Conservation (phyloP, 768 basidiomycete genomes). For the Podaxis sp. region DNA sequence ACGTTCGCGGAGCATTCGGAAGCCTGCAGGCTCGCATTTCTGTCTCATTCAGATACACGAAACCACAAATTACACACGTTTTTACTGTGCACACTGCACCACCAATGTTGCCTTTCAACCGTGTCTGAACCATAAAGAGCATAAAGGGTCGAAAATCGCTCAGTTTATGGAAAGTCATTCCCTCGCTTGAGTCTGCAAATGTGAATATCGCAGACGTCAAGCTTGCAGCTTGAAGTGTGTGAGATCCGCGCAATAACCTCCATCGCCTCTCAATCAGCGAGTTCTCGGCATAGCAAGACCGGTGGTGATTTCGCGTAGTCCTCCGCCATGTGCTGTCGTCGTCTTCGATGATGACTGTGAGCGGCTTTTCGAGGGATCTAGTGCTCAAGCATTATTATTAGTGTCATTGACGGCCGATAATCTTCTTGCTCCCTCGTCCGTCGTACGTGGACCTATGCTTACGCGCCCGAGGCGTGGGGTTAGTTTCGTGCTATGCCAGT, state of each 20-base stretch:
- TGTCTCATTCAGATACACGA: not conserved
- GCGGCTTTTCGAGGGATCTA: not conserved
- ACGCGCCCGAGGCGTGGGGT: not conserved
- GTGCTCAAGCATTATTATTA: not conserved
- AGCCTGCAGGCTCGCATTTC: not conserved
- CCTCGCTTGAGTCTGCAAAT: not conserved
- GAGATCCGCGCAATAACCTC: not conserved
- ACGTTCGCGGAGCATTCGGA: not conserved
- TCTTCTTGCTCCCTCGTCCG: not conserved
- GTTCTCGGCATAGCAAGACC: not conserved
- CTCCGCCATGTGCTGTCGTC: not conserved
- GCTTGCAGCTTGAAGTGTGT: no score
- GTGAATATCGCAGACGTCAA: no score
- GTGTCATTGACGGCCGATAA: not conserved
- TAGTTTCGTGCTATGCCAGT: not conserved
- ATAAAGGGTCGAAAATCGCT: not conserved
- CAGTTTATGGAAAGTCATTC: not conserved
- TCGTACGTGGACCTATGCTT: not conserved
- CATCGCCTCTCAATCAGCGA: constrained; percentile 15
- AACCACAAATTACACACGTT: not conserved
- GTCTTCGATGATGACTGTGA: not conserved
- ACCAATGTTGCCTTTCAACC: not conserved
- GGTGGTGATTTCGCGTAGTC: not conserved
- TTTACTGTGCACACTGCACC: not conserved
- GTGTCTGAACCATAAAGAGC: no score